Evolutionary conservation across 2,329 filamentous ascomycete genomes (phyloP).

Genomic region (Blastomyces emzantsi): DNA sequence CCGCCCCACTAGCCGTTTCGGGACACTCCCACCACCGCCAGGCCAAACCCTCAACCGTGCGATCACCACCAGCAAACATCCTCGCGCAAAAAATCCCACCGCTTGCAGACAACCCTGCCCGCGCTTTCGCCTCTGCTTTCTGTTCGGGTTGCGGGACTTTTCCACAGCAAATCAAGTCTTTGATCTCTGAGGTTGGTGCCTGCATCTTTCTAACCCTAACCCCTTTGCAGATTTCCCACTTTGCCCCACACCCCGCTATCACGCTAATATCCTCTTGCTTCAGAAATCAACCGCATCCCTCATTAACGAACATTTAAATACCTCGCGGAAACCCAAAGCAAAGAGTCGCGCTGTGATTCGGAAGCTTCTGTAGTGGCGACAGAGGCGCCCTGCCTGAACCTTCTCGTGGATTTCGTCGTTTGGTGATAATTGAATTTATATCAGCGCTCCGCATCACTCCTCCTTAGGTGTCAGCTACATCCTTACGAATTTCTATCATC

Average conservation of each 20-base stretch:
- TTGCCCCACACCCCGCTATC: neutral
- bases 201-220: neutral
- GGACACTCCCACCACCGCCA: conserved; percentile 1
- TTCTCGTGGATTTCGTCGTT: neutral
- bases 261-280: neutral
- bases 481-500: conserved; percentile 20
- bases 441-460: neutral
- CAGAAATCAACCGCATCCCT: neutral
- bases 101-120: conserved; percentile 3
- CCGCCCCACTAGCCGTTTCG: conserved; percentile 10
- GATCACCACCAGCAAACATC: neutral
- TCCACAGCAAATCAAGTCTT: neutral
- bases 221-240: neutral
- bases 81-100: neutral
- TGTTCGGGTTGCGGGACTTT: neutral
- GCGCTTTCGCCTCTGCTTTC: neutral
- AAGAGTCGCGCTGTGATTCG: neutral
- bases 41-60: neutral
- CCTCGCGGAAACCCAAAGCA: neutral
- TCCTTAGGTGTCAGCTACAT: neutral
- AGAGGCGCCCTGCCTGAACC: neutral
- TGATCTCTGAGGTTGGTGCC: neutral
- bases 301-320: conserved; percentile 2
- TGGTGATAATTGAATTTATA: neutral
- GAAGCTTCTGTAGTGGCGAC: neutral